phyloP scores from a whole-genome alignment of 768 basidiomycete genomes.

The Rhodotorula sphaerocarpa region DNA sequence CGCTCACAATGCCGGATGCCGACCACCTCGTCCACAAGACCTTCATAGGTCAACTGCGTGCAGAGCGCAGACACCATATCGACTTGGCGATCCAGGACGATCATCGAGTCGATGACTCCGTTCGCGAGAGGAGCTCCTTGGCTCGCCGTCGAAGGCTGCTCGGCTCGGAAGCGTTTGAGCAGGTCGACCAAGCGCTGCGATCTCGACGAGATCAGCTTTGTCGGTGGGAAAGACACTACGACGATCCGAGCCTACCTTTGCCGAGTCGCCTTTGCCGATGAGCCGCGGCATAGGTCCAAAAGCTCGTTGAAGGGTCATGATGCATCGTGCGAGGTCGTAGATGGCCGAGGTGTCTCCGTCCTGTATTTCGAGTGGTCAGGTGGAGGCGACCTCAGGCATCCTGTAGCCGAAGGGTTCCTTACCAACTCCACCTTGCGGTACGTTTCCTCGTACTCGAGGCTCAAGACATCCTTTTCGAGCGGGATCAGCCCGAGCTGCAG shows the following conservation, averaged over 20 bases:
- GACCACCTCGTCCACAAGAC: conserved; percentile 83
- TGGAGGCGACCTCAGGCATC: no score
- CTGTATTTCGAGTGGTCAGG: conserved; percentile 46
- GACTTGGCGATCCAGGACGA: conserved; percentile 78
- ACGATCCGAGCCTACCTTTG: conserved; percentile 40
- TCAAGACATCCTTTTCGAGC: conserved; percentile 82
- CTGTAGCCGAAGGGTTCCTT: conserved; percentile 41
- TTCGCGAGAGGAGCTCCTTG: conserved; percentile 47
- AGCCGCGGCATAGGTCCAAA: conserved; percentile 88
- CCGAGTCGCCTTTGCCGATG: conserved; percentile 79
- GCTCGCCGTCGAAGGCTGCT: conserved; percentile 41
- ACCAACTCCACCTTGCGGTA: conserved; percentile 79
- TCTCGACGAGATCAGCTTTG: not conserved
- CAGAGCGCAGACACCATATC: conserved; percentile 94
- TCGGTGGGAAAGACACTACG: not conserved
- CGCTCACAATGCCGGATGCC: conserved; percentile 76
- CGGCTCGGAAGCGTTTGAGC: conserved; percentile 55
- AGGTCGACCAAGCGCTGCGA: conserved; percentile 66
- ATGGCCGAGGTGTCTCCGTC: conserved; percentile 86
- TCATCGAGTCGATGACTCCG: conserved; percentile 69
- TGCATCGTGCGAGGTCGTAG: conserved; percentile 78
- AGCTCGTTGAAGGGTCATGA: conserved; percentile 69
- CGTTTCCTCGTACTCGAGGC: conserved; percentile 72
- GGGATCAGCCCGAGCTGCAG: conserved; percentile 93
- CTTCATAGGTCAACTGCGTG: conserved; percentile 93